phyloP scores from a whole-genome alignment of 2,329 filamentous ascomycete species.

The Monosporascus sp. region DNA sequence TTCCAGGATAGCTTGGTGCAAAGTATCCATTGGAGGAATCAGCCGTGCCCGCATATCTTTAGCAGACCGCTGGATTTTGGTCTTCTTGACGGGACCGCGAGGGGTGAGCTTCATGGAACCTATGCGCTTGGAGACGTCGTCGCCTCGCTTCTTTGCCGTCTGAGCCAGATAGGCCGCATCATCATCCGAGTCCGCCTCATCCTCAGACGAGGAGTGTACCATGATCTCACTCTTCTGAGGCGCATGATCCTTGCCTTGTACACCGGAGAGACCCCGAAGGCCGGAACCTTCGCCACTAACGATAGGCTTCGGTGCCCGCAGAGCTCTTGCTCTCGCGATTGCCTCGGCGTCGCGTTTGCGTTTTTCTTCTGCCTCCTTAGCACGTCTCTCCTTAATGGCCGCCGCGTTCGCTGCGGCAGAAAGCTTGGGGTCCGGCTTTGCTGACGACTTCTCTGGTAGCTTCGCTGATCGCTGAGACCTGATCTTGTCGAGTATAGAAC shows the following conservation, averaged over 20 bases:
- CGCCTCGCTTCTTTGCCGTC: constrained; percentile 41
- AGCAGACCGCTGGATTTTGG: constrained; percentile 70
- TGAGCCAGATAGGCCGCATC: constrained; percentile 44
- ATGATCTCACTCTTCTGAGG: constrained; percentile 79
- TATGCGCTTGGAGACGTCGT: constrained; percentile 41
- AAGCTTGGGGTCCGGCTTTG: constrained; percentile 27
- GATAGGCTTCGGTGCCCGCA: constrained; percentile 44
- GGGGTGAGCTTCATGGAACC: constrained; percentile 48
- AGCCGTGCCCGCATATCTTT: constrained; percentile 94
- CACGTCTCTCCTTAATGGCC: constrained; percentile 67
- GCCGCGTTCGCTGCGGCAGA: constrained; percentile 33
- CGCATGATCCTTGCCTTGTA: constrained; percentile 73
- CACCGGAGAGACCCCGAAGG: constrained; percentile 60
- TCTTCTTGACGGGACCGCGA: constrained; percentile 75
- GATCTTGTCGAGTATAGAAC: constrained; percentile 40
- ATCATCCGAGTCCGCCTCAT: constrained; percentile 63
- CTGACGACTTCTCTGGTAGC: not conserved
- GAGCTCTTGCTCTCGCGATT: constrained; percentile 63
- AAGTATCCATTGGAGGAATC: constrained; percentile 76
- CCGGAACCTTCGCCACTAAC: constrained; percentile 76
- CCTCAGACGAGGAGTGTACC: constrained; percentile 77
- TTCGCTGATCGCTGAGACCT: constrained; percentile 28
- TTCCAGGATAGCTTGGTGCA: constrained; percentile 80
- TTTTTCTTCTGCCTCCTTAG: constrained; percentile 69
- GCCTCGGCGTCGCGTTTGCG: constrained; percentile 66